Conservation (phyloP, 371 early-diverging fungal genomes). For the Dinochytrium kinnereticum region DNA sequence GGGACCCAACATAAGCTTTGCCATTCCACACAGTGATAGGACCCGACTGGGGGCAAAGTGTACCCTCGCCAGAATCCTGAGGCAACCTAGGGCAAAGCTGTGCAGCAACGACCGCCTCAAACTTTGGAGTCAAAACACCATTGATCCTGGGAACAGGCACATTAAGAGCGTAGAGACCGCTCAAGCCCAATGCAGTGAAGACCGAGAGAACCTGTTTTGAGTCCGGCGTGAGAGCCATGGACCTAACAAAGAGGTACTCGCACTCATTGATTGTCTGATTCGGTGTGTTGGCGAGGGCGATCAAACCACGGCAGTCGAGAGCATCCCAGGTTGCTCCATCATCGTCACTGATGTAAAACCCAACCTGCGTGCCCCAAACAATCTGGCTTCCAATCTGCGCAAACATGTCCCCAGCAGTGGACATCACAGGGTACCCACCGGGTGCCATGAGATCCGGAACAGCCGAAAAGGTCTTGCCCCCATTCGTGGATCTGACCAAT, state of each 20-base stretch:
- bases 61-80: not conserved
- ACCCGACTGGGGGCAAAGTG: not conserved
- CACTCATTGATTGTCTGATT: conserved; percentile 4
- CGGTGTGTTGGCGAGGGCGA: conserved; percentile 12
- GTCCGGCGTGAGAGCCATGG: conserved; percentile 16
- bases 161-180: not conserved
- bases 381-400: not conserved
- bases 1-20: not conserved
- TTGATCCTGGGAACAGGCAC: conserved; percentile 3
- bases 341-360: not conserved
- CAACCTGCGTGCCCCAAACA: conserved; percentile 10
- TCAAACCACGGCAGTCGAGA: not conserved
- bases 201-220: not conserved
- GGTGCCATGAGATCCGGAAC: conserved; percentile 4
- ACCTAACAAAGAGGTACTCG: conserved; percentile 10
- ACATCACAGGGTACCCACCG: not conserved
- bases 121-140: not conserved
- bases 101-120: not conserved
- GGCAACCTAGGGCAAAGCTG: not conserved
- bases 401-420: conserved; percentile 7
- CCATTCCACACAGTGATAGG: conserved; percentile 2
- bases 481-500: not conserved
- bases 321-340: not conserved
- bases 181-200: not conserved
- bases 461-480: not conserved